phyloP scores from a whole-genome alignment of 179 eudicot genomes.

The Sideroxylon spinosum region DNA sequence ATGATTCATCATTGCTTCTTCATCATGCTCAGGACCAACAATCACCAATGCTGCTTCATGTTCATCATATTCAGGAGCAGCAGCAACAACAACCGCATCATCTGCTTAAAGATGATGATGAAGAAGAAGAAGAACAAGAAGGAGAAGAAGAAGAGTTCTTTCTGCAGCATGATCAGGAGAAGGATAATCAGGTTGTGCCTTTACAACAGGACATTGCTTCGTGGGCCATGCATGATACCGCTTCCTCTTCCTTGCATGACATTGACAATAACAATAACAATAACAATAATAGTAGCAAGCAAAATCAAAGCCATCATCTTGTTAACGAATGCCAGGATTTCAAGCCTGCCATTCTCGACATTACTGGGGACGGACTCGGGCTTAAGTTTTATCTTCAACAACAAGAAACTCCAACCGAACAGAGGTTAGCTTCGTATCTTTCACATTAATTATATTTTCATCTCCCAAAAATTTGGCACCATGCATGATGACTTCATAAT shows the following conservation, averaged over 20 bases:
- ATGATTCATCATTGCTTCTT: not conserved
- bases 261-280: not conserved
- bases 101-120: not conserved
- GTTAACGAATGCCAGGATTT: constrained; percentile 12
- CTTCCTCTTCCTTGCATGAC: constrained; percentile 5
- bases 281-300: too few relatives aligned
- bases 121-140: not conserved
- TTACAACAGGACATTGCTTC: constrained; percentile 14
- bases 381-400: not conserved
- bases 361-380: constrained; percentile 2
- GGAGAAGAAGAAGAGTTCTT: constrained; percentile 6
- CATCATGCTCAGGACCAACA: not conserved
- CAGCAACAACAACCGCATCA: not conserved
- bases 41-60: not conserved
- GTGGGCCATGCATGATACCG: constrained; percentile 18
- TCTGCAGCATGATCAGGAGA: not conserved
- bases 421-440: constrained; percentile 6
- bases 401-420: constrained; percentile 2
- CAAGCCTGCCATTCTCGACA: constrained; percentile 4
- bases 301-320: not conserved
- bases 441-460: too few relatives aligned
- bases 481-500: too few relatives aligned
- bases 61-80: not conserved
- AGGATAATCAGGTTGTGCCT: not conserved
- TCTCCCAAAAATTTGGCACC: too few relatives aligned